Evolutionary conservation across 1,139 yeast species (phyloP).

Genomic region (Pichia inconspicua): DNA sequence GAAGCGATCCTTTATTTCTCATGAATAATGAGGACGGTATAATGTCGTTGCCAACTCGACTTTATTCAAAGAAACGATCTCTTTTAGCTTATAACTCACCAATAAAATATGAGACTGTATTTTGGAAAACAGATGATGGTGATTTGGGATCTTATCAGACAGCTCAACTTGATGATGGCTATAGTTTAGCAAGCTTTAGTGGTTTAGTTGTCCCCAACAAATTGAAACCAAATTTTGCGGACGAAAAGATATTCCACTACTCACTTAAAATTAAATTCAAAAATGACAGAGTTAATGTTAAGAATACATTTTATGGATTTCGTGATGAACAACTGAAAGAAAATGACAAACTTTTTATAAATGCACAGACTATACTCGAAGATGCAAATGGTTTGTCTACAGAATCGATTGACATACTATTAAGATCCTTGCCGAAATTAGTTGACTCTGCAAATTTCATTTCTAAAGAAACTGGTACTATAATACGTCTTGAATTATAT

Average conservation of each 20-base stretch:
- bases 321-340: constrained; percentile 29
- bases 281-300: constrained; percentile 11
- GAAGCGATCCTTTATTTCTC: constrained; percentile 33
- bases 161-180: constrained; percentile 2
- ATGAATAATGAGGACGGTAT: constrained; percentile 20
- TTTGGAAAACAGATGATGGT: constrained; percentile 10
- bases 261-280: constrained; percentile 21
- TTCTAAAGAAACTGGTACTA: constrained; percentile 34
- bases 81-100: not conserved
- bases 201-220: constrained; percentile 22
- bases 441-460: constrained; percentile 39
- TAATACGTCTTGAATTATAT: constrained; percentile 37
- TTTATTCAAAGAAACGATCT: constrained; percentile 12
- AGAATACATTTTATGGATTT: constrained; percentile 25
- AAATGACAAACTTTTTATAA: constrained; percentile 26
- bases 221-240: constrained; percentile 9
- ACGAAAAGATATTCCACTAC: constrained; percentile 22
- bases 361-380: constrained; percentile 9
- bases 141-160: constrained; percentile 4
- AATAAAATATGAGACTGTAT: constrained; percentile 6
- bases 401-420: not conserved
- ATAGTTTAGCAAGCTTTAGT: constrained; percentile 9
- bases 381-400: constrained; percentile 5
- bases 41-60: constrained; percentile 19
- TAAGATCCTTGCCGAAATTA: constrained; percentile 25